Evolutionary conservation across 106 monocot species (phyloP).

Genomic region (Dioscorea alata): DNA sequence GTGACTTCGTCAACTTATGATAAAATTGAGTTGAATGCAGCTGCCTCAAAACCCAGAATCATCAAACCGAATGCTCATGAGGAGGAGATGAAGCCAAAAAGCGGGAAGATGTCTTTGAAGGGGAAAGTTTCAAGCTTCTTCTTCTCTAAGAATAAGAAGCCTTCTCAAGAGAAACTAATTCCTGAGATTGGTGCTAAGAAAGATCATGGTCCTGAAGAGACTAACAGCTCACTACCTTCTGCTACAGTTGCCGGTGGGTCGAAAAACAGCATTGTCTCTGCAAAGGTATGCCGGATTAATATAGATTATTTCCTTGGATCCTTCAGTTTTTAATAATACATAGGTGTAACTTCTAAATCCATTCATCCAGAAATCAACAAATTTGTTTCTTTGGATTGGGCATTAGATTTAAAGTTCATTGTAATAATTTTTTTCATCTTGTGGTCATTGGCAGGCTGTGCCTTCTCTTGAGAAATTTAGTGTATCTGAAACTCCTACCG

Average conservation of each 20-base stretch:
- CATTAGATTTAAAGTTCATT: too few species aligned
- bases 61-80: slow-evolving; percentile 20
- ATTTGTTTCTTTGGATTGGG: too few species aligned
- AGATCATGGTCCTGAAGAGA: too few species aligned
- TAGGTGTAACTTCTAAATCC: too few species aligned
- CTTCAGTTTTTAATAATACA: too few species aligned
- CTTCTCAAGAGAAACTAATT: slow-evolving; percentile 26
- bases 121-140: slow-evolving; percentile 73
- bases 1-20: slow-evolving; percentile 47
- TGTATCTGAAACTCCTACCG: slow-evolving; percentile 12
- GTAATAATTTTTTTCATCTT: too few species aligned
- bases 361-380: too few species aligned
- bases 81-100: slow-evolving; percentile 31
- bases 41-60: slow-evolving; percentile 16
- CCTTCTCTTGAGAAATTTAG: slow-evolving; percentile 30
- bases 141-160: slow-evolving; percentile 54
- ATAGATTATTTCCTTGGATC: too few species aligned
- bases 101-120: slow-evolving; percentile 55
- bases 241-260: too few species aligned
- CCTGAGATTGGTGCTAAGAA: slow-evolving; percentile 1
- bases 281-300: too few species aligned
- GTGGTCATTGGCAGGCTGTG: slow-evolving; percentile 23
- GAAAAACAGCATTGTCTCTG: too few species aligned
- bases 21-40: slow-evolving; percentile 19
- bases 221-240: too few species aligned